Conservation (phyloP, 2,329 filamentous ascomycete species). For the Tolypocladium ophioglossoides region DNA sequence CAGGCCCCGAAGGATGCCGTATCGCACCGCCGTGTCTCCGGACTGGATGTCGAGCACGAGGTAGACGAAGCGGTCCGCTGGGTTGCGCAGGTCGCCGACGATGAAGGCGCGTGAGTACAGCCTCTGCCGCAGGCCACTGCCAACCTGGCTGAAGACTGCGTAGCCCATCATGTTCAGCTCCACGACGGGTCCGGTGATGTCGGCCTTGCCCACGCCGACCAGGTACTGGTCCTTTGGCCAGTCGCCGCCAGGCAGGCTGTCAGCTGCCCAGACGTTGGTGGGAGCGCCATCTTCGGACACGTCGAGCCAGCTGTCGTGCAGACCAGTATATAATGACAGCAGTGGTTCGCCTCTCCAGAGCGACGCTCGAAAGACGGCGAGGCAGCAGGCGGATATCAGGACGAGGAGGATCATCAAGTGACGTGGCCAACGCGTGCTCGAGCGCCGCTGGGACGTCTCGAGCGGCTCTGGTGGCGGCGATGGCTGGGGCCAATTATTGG, state of each 20-base stretch:
- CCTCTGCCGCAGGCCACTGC: constrained; percentile 72
- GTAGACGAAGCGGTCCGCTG: constrained; percentile 69
- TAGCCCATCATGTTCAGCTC: constrained; percentile 90
- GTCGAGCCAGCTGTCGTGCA: constrained; percentile 1
- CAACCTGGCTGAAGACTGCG: constrained; percentile 68
- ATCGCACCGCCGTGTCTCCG: constrained; percentile 76
- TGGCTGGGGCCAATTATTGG: not conserved
- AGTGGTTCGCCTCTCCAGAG: constrained; percentile 6
- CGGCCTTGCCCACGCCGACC: constrained; percentile 41
- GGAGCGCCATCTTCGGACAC: not conserved
- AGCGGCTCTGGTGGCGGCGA: not conserved
- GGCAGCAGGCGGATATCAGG: constrained; percentile 4
- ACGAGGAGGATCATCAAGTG: constrained; percentile 6
- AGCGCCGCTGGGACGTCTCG: not conserved
- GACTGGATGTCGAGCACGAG: constrained; percentile 77
- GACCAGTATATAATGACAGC: constrained; percentile 6
- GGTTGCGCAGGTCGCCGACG: constrained; percentile 54
- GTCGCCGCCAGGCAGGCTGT: constrained; percentile 4
- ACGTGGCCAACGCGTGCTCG: constrained; percentile 1
- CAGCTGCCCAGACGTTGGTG: constrained; percentile 6
- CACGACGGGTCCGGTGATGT: constrained; percentile 62
- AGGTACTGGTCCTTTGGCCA: constrained; percentile 25
- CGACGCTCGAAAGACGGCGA: constrained; percentile 7
- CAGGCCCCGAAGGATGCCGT: constrained; percentile 69
- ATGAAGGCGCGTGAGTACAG: constrained; percentile 84